Evolutionary conservation across 1,284 basidiomycete species (phyloP).

Genomic region (Malassezia furfur): DNA sequence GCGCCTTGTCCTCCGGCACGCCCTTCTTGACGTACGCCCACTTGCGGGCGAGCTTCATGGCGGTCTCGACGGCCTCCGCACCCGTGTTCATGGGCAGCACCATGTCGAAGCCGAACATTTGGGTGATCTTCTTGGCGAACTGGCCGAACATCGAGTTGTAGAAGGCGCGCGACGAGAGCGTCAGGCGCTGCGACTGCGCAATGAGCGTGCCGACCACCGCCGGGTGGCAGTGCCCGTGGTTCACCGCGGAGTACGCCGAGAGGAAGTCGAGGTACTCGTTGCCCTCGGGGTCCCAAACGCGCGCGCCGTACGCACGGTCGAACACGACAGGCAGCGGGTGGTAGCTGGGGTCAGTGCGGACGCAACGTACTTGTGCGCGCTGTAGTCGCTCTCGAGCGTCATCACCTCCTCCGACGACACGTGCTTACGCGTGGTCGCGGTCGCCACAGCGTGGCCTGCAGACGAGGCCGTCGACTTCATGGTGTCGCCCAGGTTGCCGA

Average conservation of each 20-base stretch:
- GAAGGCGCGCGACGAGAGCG: slow-evolving; percentile 89
- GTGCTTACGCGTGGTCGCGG: slow-evolving; percentile 21
- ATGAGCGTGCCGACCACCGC: slow-evolving; percentile 70
- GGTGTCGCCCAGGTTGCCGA: slow-evolving; percentile 2
- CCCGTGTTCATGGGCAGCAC: slow-evolving; percentile 99
- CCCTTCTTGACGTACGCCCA: slow-evolving; percentile 58
- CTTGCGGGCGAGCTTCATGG: slow-evolving; percentile 50
- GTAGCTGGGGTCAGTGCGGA: slow-evolving; percentile 59
- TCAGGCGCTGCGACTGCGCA: slow-evolving; percentile 78
- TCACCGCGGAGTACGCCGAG: slow-evolving; percentile 82
- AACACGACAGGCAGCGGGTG: slow-evolving; percentile 92
- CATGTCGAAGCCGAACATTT: slow-evolving; percentile 59
- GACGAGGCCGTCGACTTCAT: slow-evolving; percentile 1
- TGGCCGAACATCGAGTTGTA: slow-evolving; percentile 83
- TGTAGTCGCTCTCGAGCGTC: slow-evolving; percentile 68
- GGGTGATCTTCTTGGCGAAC: slow-evolving; percentile 76
- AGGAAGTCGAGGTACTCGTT: slow-evolving; percentile 61
- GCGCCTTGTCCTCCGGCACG: slow-evolving; percentile 70
- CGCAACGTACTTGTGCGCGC: slow-evolving; percentile 68
- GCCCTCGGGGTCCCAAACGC: slow-evolving; percentile 93
- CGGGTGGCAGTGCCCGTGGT: slow-evolving; percentile 88
- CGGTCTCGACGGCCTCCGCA: slow-evolving; percentile 78
- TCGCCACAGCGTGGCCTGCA: slow-evolving; percentile 11
- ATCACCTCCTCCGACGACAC: slow-evolving; percentile 59
- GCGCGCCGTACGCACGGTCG: slow-evolving; percentile 76